A percentile compares a stretch with the other conserved stretches of the same genome.
phyloP scores from a whole-genome alignment of 1,284 basidiomycete species.

The Tilletiopsis washingtonensis region DNA sequence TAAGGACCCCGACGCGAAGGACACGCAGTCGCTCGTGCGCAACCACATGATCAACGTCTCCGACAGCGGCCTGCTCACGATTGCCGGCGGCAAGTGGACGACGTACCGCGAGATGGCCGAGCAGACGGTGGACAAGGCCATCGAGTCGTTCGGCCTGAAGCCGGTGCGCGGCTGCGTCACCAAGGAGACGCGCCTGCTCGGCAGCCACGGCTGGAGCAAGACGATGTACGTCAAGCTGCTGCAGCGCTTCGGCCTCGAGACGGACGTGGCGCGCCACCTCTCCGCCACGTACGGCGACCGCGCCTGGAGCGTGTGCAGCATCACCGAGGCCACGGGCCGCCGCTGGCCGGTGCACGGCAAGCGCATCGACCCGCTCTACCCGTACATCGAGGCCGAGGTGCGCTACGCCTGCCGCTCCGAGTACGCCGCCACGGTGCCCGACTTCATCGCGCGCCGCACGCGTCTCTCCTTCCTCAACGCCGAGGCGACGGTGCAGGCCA shows the following conservation, averaged over 20 bases:
- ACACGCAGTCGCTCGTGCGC: constrained; percentile 80
- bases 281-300: constrained; percentile 92
- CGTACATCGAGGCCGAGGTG: constrained; percentile 89
- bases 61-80: constrained; percentile 76
- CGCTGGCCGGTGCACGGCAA: constrained; percentile 79
- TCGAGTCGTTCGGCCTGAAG: constrained; percentile 67
- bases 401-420: constrained; percentile 82
- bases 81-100: constrained; percentile 98
- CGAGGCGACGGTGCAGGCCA: constrained; percentile 71
- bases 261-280: constrained; percentile 85
- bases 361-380: constrained; percentile 67
- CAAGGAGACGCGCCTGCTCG: constrained; percentile 71
- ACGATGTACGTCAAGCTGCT: constrained; percentile 97
- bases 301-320: constrained; percentile 83
- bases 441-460: constrained; percentile 85
- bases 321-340: constrained; percentile 68
- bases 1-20: constrained; percentile 68
- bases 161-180: constrained; percentile 62
- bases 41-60: constrained; percentile 89
- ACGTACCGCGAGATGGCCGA: constrained; percentile 91
- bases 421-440: constrained; percentile 80
- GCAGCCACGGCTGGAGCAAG: constrained; percentile 87
- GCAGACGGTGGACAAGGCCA: constrained; percentile 82
- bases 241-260: constrained; percentile 73
- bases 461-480: constrained; percentile 89